Evolutionary conservation across 768 basidiomycete genomes (phyloP), one percentile per base, ranked within the genome.

Genomic region (Erythrobasidium yunnanense): DNA sequence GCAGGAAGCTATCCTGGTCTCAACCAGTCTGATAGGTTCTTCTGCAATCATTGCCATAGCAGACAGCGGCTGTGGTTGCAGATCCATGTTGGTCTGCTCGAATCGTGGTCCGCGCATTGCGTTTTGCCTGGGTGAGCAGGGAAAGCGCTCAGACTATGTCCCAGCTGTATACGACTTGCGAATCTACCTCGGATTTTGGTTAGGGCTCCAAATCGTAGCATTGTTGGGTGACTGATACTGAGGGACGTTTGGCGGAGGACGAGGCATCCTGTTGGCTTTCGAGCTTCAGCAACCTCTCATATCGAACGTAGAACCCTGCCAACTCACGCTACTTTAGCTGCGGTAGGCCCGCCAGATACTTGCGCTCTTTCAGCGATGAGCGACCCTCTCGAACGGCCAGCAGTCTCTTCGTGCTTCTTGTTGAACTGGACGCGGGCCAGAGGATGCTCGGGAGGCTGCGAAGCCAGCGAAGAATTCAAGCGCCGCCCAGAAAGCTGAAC

Each of bases 31-130:
- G 62, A 93, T 82, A 6, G 93, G 91, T 76, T 95, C 90, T 70
- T 88, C 81, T 53, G 81, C 81, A 71, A 97, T 82, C 72, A 97
- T 81, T 69, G 86, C 86, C 86, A 96, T 91, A 1, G 93, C 95
- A 67, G 88, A 88, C 69, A 86, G 80, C 13, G 93, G 86, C 66
- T 84, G 84, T 1, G 95, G 93, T 76, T 99, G 95, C 65, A 89
- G 80, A 45, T 84, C 84, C 81, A 91, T 83, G 35, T 77, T 78
- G 29, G 88, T 90, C 79, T 97, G 95, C 78, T 96, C 93, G 75
- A 96, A 95, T 20, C 91, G 84, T 15, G 92, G 86, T 58, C 83
- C 82, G 47, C 73, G 66, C 73, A 75, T 77, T 4, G 78, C 77
- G 38, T 75, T 71, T 1, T 73, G 73, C 34, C 76, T 77, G 49